phyloP scores from a whole-genome alignment of 768 basidiomycete species.

The Serendipita sp. region DNA sequence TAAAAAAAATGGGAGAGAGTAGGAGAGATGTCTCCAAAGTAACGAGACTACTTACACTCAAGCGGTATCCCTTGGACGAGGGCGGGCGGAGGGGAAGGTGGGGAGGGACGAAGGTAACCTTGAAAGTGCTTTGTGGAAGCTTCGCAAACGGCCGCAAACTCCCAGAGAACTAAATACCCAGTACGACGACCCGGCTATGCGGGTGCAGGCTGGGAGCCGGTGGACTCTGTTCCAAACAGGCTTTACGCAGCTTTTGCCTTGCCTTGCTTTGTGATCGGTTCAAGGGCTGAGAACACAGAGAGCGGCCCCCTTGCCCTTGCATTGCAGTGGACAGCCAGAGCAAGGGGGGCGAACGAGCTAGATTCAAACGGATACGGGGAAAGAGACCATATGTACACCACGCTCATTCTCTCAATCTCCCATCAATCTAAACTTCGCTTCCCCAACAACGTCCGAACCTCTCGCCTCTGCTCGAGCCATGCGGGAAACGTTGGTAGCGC shows the following conservation, averaged over 20 bases:
- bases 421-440: slow-evolving; percentile 1
- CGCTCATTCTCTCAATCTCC: not conserved
- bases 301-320: not conserved
- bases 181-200: too few relatives aligned
- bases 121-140: not conserved
- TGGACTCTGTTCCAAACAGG: not conserved
- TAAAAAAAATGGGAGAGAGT: not conserved
- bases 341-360: not conserved
- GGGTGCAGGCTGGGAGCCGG: too few relatives aligned
- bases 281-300: too few relatives aligned
- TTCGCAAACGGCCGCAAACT: not conserved
- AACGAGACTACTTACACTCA: not conserved
- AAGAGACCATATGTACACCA: not conserved
- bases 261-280: too few relatives aligned
- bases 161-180: not conserved
- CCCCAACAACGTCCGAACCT: slow-evolving; percentile 11
- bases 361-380: not conserved
- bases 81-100: not conserved
- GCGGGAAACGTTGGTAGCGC: slow-evolving; percentile 14
- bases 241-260: not conserved
- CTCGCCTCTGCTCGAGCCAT: slow-evolving; percentile 12
- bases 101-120: not conserved
- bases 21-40: not conserved
- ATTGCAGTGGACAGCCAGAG: not conserved
- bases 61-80: not conserved